phyloP scores from a whole-genome alignment of 1,139 yeast genomes.

The Schizosaccharomyces versatilis region DNA sequence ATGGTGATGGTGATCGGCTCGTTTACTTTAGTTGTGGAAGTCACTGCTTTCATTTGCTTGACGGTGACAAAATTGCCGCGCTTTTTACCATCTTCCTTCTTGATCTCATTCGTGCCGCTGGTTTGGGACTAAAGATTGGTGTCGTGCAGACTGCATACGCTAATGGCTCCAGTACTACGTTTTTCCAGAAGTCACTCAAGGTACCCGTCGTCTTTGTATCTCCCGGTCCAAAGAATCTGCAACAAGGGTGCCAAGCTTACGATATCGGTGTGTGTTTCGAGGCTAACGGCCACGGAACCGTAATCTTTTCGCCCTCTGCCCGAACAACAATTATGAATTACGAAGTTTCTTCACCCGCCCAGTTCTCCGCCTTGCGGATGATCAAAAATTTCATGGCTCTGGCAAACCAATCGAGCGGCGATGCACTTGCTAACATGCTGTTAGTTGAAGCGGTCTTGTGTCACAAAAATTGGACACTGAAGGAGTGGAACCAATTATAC shows the following conservation, averaged over 20 bases:
- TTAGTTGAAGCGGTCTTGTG: conserved; percentile 48
- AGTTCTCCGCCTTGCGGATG: conserved; percentile 27
- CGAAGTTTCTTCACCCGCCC: conserved; percentile 20
- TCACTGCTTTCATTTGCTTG: conserved; percentile 43
- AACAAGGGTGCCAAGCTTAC: conserved; percentile 61
- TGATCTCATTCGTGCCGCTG: conserved; percentile 27
- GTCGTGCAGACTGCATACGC: conserved; percentile 96
- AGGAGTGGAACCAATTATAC: conserved; percentile 57
- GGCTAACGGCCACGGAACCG: conserved; percentile 99
- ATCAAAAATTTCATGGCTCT: conserved; percentile 39
- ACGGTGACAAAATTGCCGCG: conserved; percentile 87
- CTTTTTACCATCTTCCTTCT: conserved; percentile 51
- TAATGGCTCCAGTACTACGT: conserved; percentile 72
- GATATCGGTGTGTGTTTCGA: conserved; percentile 90
- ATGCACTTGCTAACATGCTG: conserved; percentile 74
- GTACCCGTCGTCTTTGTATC: conserved; percentile 77
- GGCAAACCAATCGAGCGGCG: conserved; percentile 93
- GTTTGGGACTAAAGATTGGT: conserved; percentile 33
- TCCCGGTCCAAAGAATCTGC: conserved; percentile 91
- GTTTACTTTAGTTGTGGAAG: conserved; percentile 32
- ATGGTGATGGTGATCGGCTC: too few relatives aligned
- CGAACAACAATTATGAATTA: conserved; percentile 19
- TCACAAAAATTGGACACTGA: conserved; percentile 35
- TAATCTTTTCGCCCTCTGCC: conserved; percentile 48
- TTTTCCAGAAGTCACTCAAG: conserved; percentile 36